Base-by-base conservation (phyloP, 768 basidiomycete species). In the Phylloporus sp. region DNA sequence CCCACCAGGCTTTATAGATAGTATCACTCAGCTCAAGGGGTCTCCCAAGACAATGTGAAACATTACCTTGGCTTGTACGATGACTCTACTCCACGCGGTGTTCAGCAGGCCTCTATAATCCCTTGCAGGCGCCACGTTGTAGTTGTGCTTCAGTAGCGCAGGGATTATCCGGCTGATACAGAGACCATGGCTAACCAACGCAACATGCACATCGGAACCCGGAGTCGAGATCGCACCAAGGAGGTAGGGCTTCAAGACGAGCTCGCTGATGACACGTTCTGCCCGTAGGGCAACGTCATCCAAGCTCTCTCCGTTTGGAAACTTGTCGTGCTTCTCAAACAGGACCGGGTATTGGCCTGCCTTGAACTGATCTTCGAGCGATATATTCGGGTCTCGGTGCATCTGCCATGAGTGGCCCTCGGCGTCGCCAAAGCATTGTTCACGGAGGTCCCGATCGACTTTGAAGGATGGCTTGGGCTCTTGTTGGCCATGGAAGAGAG, bases 131-230 rank as follows among this genome's bases (percentile, higher is more conserved):
- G 57, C 58, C 40, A 61, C 60, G 2, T 70, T 72, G 36, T 60
- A 68, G 53, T 74, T 71, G 55, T 73, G 70, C 57, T 66, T 73
- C 49, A 81, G 55, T 38, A 89, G 64, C 23, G 77, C 76, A 18
- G 72, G 70, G 4, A 88, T 63, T n/a, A 86, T 67, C 66, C 85
- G 82, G 23, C 69, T 71, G 38, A 91, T 85, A 65, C 82, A 83
- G 16, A 88, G 59, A 0, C 90, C 88, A 66, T 92, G 89, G 67
- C 88, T 88, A 38, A 89, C 82, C 36, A 91, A 59, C 2, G 81
- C 87, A 23, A 90, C 64, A 54, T 84, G 85, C 7, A 75, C 61
- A 34, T 68, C 60, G 52, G 52, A 66, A 31, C 72, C 70, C n/a
- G 70, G n/a, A n/a, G n/a, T 65, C 48, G 70, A 69, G 20, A 70